phyloP scores from a whole-genome alignment of 495 filamentous ascomycete genomes.

The Aspergillus steynii region DNA sequence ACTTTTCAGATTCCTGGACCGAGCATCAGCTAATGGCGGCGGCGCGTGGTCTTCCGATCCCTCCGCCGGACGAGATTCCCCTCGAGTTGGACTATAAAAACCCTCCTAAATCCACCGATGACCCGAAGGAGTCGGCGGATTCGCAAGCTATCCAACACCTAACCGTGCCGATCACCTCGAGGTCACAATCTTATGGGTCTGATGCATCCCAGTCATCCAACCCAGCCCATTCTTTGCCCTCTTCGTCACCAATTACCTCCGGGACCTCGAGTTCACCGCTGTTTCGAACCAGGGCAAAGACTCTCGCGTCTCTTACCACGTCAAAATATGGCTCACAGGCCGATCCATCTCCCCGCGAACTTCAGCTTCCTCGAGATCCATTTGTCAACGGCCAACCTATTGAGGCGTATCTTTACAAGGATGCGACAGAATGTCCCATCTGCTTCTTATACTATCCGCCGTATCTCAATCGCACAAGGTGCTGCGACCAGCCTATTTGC shows the following conservation, averaged over 20 bases:
- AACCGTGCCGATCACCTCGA: slow-evolving; percentile 72
- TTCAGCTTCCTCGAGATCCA: slow-evolving; percentile 77
- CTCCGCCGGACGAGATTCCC: slow-evolving; percentile 78
- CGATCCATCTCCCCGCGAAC: slow-evolving; percentile 73
- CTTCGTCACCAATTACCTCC: slow-evolving; percentile 50
- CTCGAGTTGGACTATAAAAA: slow-evolving; percentile 59
- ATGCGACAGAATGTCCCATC: slow-evolving; percentile 88
- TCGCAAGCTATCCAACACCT: slow-evolving; percentile 59
- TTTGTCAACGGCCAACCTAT: slow-evolving; percentile 89
- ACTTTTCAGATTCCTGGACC: slow-evolving; percentile 85
- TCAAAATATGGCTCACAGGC: slow-evolving; percentile 65
- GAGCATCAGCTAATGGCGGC: slow-evolving; percentile 93
- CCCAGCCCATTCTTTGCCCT: slow-evolving; percentile 50
- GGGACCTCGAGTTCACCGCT: slow-evolving; percentile 64
- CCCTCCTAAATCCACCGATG: slow-evolving; percentile 42
- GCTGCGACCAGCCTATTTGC: slow-evolving; percentile 95
- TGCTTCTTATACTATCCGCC: slow-evolving; percentile 96
- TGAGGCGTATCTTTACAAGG: slow-evolving; percentile 91
- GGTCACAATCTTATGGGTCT: slow-evolving; percentile 74
- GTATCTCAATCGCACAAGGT: slow-evolving; percentile 92
- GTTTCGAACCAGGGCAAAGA: slow-evolving; percentile 74
- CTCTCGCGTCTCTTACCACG: slow-evolving; percentile 77
- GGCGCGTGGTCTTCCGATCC: slow-evolving; percentile 80
- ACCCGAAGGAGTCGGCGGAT: slow-evolving; percentile 36
- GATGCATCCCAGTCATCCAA: slow-evolving; percentile 55